Evolutionary conservation across 257 asterid genomes (phyloP).

Genomic region (Lycium barbarum): DNA sequence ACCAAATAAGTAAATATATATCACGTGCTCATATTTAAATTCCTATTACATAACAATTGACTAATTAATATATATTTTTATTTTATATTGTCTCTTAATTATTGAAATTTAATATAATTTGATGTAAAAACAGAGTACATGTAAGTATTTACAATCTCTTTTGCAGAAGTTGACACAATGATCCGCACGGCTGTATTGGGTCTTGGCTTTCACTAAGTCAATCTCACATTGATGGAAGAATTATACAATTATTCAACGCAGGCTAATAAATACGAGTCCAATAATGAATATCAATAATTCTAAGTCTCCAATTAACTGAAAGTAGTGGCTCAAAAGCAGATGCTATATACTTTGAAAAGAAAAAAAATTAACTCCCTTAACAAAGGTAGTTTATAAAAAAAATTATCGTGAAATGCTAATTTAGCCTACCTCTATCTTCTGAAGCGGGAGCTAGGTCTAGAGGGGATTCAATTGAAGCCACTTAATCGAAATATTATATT

Average conservation of each 20-base stretch:
- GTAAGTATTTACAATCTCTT: background rate
- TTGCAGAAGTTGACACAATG: background rate
- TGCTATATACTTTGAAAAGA: background rate
- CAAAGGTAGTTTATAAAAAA: background rate
- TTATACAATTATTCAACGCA: background rate
- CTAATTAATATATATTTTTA: background rate
- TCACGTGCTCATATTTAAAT: background rate
- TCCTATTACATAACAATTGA: background rate
- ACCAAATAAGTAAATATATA: background rate
- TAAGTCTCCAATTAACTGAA: background rate
- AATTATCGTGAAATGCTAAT: background rate
- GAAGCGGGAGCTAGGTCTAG: too few species aligned
- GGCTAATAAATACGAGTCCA: background rate
- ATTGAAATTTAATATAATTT: background rate
- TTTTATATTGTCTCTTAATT: background rate
- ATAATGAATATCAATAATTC: background rate
- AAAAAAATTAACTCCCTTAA: background rate
- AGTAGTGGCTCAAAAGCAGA: background rate
- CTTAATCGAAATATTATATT: too few species aligned
- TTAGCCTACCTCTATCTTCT: background rate
- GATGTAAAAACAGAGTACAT: background rate
- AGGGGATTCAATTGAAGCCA: too few species aligned
- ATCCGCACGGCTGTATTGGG: background rate
- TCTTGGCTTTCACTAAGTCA: background rate
- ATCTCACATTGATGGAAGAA: background rate